Evolutionary conservation across 1,139 yeast species (phyloP).

Genomic region (Groenewaldozyma auringiensis): DNA sequence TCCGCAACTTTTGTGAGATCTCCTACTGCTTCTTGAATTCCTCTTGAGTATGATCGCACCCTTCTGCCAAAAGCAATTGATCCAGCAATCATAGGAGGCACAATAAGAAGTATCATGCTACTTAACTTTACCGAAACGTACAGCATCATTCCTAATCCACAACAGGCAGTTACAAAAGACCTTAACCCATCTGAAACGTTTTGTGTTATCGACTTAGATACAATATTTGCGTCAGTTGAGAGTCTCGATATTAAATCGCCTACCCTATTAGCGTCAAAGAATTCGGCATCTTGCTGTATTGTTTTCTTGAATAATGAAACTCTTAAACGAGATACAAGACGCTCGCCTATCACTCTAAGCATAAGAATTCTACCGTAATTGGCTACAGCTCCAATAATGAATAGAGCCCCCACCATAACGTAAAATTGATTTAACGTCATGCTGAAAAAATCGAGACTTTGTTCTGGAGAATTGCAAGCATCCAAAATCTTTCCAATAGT

Average conservation of each 20-base stretch:
- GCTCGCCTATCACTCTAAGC: conserved; percentile 73
- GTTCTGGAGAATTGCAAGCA: conserved; percentile 41
- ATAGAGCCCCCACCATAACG: conserved; percentile 43
- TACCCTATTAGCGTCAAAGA: conserved; percentile 85
- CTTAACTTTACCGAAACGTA: conserved; percentile 76
- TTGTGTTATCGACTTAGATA: conserved; percentile 78
- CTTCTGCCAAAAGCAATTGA: conserved; percentile 72
- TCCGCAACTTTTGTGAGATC: conserved; percentile 82
- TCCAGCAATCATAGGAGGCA: conserved; percentile 76
- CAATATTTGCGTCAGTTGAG: conserved; percentile 85
- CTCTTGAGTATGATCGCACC: conserved; percentile 65
- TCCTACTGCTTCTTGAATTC: conserved; percentile 81
- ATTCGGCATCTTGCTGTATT: conserved; percentile 81
- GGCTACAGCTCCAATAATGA: conserved; percentile 63
- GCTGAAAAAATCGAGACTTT: conserved; percentile 37
- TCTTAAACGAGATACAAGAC: conserved; percentile 75
- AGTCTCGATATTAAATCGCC: conserved; percentile 89
- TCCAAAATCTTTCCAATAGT: conserved; percentile 70
- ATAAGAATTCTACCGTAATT: conserved; percentile 74
- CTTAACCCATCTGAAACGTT: conserved; percentile 88
- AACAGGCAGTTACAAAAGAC: conserved; percentile 67
- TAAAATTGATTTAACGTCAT: conserved; percentile 43
- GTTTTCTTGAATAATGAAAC: conserved; percentile 69
- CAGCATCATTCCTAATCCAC: conserved; percentile 85
- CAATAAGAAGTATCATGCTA: conserved; percentile 61